Conservation (phyloP, 2,329 filamentous ascomycete species). For the Aspergillus luchuensis region DNA sequence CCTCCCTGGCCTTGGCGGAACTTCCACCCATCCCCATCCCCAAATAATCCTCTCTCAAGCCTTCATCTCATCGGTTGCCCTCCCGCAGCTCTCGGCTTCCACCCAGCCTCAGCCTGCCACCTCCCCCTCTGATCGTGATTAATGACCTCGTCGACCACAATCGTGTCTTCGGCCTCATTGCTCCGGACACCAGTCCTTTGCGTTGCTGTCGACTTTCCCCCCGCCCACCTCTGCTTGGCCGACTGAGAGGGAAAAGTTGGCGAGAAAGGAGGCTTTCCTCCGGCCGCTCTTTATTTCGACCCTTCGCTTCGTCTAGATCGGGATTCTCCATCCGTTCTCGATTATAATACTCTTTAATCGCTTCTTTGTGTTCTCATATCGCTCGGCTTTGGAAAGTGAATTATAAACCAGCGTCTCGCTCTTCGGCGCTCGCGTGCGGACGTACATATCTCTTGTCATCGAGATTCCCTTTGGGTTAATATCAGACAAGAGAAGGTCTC, state of each 20-base stretch:
- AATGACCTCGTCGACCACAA: constrained; percentile 32
- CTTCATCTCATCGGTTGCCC: constrained; percentile 24
- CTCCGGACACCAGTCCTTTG: constrained; percentile 27
- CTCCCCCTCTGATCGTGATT: constrained; percentile 24
- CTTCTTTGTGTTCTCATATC: constrained; percentile 6
- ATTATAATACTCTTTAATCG: constrained; percentile 15
- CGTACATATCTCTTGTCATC: constrained; percentile 9
- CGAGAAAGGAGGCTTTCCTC: constrained; percentile 46
- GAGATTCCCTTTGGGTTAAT: background rate
- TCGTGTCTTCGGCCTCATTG: constrained; percentile 28
- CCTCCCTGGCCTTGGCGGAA: constrained; percentile 40
- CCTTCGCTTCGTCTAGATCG: constrained; percentile 7
- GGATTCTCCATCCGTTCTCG: constrained; percentile 21
- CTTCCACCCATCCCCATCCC: constrained; percentile 33
- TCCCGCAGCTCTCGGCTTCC: constrained; percentile 24
- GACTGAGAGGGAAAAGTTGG: constrained; percentile 36
- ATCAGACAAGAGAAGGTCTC: background rate
- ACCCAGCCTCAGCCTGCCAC: constrained; percentile 17
- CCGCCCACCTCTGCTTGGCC: constrained; percentile 35
- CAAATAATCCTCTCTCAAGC: constrained; percentile 27
- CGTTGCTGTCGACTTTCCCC: constrained; percentile 29
- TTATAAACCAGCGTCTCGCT: constrained; percentile 5
- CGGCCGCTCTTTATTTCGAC: constrained; percentile 42
- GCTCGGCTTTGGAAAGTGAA: constrained; percentile 4
- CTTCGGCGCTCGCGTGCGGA: constrained; percentile 21